Conservation (phyloP, 805 yeast genomes). For the Saccharomycopsis sp. region DNA sequence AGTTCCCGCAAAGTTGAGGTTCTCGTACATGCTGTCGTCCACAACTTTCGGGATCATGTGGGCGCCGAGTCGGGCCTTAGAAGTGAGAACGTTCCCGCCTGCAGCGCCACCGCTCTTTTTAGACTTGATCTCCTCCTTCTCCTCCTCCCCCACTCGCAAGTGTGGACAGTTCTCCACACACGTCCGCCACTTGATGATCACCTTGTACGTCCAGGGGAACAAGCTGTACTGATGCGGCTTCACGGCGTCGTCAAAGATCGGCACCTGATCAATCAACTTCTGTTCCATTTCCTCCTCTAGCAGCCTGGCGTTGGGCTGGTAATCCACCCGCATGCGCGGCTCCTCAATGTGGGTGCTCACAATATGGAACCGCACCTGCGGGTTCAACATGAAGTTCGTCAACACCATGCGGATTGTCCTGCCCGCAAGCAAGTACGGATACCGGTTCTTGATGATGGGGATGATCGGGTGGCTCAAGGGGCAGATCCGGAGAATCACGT, state of each 20-base stretch:
- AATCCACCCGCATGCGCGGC: slow-evolving; percentile 21
- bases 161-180: slow-evolving; percentile 45
- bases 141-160: no score
- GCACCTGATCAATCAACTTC: slow-evolving; percentile 19
- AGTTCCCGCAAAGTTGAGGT: slow-evolving; percentile 1
- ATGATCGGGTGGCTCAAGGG: slow-evolving; percentile 47
- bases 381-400: slow-evolving; percentile 47
- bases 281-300: slow-evolving; percentile 22
- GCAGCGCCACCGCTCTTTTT: neutral
- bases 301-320: slow-evolving; percentile 16
- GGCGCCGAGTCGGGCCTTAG: slow-evolving; percentile 3
- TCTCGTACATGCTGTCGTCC: slow-evolving; percentile 3
- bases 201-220: slow-evolving; percentile 34
- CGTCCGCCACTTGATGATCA: slow-evolving; percentile 49
- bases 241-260: slow-evolving; percentile 12
- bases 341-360: slow-evolving; percentile 28
- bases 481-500: slow-evolving; percentile 44
- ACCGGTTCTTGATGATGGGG: slow-evolving; percentile 48
- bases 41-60: slow-evolving; percentile 4
- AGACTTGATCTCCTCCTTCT: no score
- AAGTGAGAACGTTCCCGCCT: neutral
- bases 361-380: slow-evolving; percentile 44
- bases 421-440: slow-evolving; percentile 46
- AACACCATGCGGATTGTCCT: slow-evolving; percentile 47
- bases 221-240: slow-evolving; percentile 6